These are phyloP conservation scores for Wickerhamiella azyma DNA, from an alignment of 805 yeast genomes.

Conservation along the genomic window DNA sequence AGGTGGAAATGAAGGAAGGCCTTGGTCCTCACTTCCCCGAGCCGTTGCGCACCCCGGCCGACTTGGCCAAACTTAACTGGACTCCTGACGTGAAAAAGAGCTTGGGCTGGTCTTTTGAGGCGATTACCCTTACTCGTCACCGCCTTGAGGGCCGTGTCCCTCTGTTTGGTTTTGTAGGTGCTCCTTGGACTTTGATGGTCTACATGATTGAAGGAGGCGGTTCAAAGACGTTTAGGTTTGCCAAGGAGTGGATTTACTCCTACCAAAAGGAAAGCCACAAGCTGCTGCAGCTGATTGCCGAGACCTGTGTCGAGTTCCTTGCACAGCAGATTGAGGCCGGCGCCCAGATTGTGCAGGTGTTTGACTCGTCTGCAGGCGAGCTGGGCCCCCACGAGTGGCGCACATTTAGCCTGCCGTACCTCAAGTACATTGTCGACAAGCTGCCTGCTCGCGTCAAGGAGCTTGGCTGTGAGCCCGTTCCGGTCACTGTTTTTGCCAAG, in stretches of 20 bases:
- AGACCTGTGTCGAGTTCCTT: constrained; percentile 80
- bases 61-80: constrained; percentile 38
- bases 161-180: constrained; percentile 88
- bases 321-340: constrained; percentile 95
- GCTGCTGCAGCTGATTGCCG: constrained; percentile 65
- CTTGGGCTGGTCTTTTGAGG: constrained; percentile 86
- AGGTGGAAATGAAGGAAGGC: constrained; percentile 84
- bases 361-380: constrained; percentile 98
- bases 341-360: constrained; percentile 94
- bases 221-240: constrained; percentile 77
- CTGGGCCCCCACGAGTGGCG: constrained; percentile 78
- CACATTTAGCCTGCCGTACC: constrained; percentile 80
- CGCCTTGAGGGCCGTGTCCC: constrained; percentile 87
- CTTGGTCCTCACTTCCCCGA: constrained; percentile 87
- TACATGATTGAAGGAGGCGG: constrained; percentile 99
- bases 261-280: constrained; percentile 58
- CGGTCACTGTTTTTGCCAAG: constrained; percentile 83
- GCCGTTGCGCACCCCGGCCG: constrained; percentile 67
- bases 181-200: constrained; percentile 94
- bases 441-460: constrained; percentile 59
- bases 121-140: constrained; percentile 81
- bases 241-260: constrained; percentile 82
- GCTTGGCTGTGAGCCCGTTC: constrained; percentile 64
- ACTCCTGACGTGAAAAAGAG: constrained; percentile 58
- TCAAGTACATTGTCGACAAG: constrained; percentile 56